Base-by-base conservation (phyloP, 2,329 filamentous ascomycete genomes). In the Blastomyces silverae region DNA sequence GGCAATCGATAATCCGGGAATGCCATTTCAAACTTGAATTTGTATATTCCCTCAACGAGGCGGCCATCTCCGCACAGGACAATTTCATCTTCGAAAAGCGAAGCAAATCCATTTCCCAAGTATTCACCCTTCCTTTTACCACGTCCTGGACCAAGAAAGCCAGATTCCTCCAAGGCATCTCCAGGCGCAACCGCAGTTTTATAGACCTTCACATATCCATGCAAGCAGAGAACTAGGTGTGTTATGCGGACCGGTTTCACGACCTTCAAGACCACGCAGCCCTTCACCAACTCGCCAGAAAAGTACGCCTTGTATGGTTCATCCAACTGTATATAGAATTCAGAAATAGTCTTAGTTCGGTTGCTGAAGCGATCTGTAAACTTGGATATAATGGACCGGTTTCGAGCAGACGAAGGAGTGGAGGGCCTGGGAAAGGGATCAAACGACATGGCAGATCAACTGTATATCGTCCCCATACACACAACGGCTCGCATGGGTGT, bases 131-230 rank as follows among this genome's bases (percentile, higher is more conserved):
- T 77, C 68, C 78, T 77, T 66, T 78, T 83, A 53, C 83, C 84
- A 67, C 82, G 80, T 22, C 83, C 84, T 2, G 80, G 80, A 5
- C 83, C 83, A 56, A 85, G 73, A 48, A 80, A 81, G 3, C 80
- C 78, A 64, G 79, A 76, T 59, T 79, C 77, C 44, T 82, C 80
- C 66, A 80, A 78, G 7, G 77, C 76, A 67, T 87, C 84, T 15
- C 83, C 81, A 0, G 84, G 80, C 10, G 82, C 78, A 63, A 83
- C 81, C 44, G 85, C 81, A 66, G 85, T 86, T 74, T 86, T 87
- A 76, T 83, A 87, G 20, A 88, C 86, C 72, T 87, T 86, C 61
- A 84, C 85, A 73, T 83, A 85, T 28, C 86, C 86, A 77, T 87
- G 85, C 66, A 88, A 75, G 70, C 83, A 84, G 42, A 88, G 79